Evolutionary conservation across 768 basidiomycete species (phyloP), one percentile per base, ranked within the genome.

Genomic region (Lentinula aciculospora): DNA sequence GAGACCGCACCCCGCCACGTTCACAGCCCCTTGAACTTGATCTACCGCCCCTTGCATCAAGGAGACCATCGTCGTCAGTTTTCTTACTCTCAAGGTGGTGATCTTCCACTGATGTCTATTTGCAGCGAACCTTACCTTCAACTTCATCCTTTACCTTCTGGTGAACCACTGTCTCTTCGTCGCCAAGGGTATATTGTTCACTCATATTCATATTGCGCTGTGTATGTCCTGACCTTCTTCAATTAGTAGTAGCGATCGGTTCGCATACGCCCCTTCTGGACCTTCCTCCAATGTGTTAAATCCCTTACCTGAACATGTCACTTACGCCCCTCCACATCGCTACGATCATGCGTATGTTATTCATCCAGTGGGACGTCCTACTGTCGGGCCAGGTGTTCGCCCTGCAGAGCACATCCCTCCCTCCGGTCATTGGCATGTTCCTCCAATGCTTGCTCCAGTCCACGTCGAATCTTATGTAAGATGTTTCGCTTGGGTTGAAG

Each of bases 381-480:
- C 67, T 55, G 65, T 69, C 66, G 68, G 70, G 32, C 69, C 72
- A 58, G 74, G 77, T 57, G 80, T 83, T 60, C 81, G 84, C 55
- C 69, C 80, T 21, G 73, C 81, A 65, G 74, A 74, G 47, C 79
- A 83, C 59, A 65, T 70, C 42, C 77, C 79, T 53, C 66, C 75
- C 57, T 29, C 50, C 23, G 37, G 74, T 49, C 82, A 84, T 53
- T 87, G 85, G 85, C 73, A 74, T 50, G 73, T 79, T n/a, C 66
- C 78, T 37, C 53, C 51, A 69, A 66, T 79, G 60, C 64, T 77
- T 56, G 68, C 75, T 27, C 74, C 80, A 19, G 62, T 79, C 51
- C 80, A 85, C 62, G 74, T 85, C 66, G 84, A 89, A 46, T 69
- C 85, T 57, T 89, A 82, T 68, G 89, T 91, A 70, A 74, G 86